Percentiles rank a stretch among this genome's conserved stretches.
Conservation (phyloP, 2,329 filamentous ascomycete species). For the Phaeosphaeriaceae sp. region DNA sequence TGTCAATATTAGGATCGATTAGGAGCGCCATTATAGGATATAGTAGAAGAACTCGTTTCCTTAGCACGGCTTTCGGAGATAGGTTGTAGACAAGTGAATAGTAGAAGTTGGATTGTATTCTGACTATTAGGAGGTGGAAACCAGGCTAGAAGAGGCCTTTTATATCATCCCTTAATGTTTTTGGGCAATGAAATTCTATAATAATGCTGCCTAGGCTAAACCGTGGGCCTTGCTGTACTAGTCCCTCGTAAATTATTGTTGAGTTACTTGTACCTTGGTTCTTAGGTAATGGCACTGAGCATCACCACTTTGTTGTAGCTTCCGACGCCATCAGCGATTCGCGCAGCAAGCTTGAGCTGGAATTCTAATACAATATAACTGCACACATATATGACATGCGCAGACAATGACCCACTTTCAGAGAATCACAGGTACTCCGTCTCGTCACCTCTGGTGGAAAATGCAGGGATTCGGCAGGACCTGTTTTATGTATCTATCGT, state of each 20-base stretch:
- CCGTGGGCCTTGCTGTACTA: constrained; percentile 3
- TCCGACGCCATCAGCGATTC: not conserved
- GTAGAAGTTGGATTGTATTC: constrained; percentile 5
- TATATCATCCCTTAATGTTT: constrained; percentile 1
- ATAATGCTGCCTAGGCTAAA: constrained; percentile 1
- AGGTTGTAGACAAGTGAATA: constrained; percentile 2
- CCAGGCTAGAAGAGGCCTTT: constrained; percentile 3
- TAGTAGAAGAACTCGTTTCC: constrained; percentile 12
- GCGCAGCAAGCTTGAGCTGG: not conserved
- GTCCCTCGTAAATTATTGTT: constrained; percentile 2
- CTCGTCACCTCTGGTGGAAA: too few relatives aligned
- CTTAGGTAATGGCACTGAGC: not conserved
- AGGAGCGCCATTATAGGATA: constrained; percentile 10
- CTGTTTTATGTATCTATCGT: too few relatives aligned
- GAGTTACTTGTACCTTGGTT: not conserved
- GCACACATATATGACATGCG: not conserved
- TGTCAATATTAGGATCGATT: constrained; percentile 5
- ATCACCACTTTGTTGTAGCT: not conserved
- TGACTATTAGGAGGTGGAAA: too few relatives aligned
- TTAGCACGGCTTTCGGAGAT: constrained; percentile 8
- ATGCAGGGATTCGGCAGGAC: too few relatives aligned
- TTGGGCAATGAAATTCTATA: not conserved
- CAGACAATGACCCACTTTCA: too few relatives aligned
- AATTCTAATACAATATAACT: not conserved
- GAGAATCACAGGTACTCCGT: too few relatives aligned